phyloP scores from a whole-genome alignment of 208 protist genomes.

The Acanthamoeba divionensis region DNA sequence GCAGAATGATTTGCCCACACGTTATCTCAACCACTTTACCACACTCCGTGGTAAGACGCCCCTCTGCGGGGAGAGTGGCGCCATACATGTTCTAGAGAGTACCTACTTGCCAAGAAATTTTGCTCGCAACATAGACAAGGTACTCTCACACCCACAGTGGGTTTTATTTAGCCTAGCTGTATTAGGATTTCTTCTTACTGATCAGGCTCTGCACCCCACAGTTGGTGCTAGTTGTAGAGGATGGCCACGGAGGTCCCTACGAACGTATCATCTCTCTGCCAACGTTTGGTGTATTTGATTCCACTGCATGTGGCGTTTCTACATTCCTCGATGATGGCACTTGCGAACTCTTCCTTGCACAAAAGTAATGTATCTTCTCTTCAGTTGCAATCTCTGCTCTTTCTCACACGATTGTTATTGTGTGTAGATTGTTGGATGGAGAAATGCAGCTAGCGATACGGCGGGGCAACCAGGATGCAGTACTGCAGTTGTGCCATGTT shows the following conservation, averaged over 20 bases:
- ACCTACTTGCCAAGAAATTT: neutral
- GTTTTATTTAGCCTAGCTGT: no score
- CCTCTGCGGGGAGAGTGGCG: neutral
- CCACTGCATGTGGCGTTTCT: neutral
- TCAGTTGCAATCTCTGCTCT: neutral
- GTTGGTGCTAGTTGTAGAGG: neutral
- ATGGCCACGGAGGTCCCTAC: neutral
- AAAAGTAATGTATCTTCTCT: neutral
- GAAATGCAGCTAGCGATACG: neutral
- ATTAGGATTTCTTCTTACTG: neutral
- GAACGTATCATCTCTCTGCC: neutral
- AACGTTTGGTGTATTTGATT: neutral
- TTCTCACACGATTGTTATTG: neutral
- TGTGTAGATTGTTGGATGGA: neutral
- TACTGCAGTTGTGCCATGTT: neutral
- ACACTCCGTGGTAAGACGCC: conserved; percentile 9
- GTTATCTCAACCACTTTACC: conserved; percentile 17
- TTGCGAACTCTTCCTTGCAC: neutral
- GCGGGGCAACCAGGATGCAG: neutral
- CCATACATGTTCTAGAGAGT: neutral
- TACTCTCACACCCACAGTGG: no score
- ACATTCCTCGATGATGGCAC: neutral
- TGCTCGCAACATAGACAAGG: neutral
- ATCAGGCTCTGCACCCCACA: neutral
- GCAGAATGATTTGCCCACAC: neutral